These are phyloP conservation scores for Fusarium sp. DNA, from an alignment of 2,329 filamentous ascomycete species.

Conservation along the genomic window DNA sequence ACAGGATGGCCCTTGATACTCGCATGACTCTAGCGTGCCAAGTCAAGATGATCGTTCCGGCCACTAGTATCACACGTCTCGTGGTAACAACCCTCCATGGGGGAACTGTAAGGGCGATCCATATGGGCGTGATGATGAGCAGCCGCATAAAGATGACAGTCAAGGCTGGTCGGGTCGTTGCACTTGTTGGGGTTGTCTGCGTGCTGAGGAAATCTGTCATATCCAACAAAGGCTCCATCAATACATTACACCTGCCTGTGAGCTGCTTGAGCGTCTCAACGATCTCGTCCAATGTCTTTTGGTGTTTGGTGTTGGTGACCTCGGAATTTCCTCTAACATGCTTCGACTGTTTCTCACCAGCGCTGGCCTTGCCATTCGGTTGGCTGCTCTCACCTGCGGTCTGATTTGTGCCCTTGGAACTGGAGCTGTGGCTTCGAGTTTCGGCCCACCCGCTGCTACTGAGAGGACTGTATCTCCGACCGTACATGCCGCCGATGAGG, in stretches of 20 bases:
- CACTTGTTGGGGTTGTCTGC: conserved; percentile 87
- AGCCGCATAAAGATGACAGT: conserved; percentile 91
- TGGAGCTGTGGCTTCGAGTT: conserved; percentile 49
- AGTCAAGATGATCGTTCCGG: conserved; percentile 86
- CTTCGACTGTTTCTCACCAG: conserved; percentile 44
- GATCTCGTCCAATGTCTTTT: conserved; percentile 97
- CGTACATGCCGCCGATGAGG: conserved; percentile 92
- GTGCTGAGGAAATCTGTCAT: conserved; percentile 94
- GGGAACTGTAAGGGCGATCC: conserved; percentile 83
- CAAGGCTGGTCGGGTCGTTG: conserved; percentile 88
- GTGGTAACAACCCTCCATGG: conserved; percentile 88
- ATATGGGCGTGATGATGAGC: conserved; percentile 85
- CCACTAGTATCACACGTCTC: conserved; percentile 80
- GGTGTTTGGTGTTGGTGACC: conserved; percentile 73
- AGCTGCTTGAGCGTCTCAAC: conserved; percentile 92
- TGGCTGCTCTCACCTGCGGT: conserved; percentile 33
- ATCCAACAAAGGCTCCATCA: conserved; percentile 87
- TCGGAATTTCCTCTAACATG: conserved; percentile 64
- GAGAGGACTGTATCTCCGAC: conserved; percentile 85
- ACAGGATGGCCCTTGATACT: conserved; percentile 86
- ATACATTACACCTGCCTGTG: conserved; percentile 88
- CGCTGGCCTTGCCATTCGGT: conserved; percentile 40
- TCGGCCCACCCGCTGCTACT: conserved; percentile 82
- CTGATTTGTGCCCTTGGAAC: conserved; percentile 29
- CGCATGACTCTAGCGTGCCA: conserved; percentile 92